Evolutionary conservation across 306 rosid species (phyloP).

Genomic region (Medicago ruthenica): DNA sequence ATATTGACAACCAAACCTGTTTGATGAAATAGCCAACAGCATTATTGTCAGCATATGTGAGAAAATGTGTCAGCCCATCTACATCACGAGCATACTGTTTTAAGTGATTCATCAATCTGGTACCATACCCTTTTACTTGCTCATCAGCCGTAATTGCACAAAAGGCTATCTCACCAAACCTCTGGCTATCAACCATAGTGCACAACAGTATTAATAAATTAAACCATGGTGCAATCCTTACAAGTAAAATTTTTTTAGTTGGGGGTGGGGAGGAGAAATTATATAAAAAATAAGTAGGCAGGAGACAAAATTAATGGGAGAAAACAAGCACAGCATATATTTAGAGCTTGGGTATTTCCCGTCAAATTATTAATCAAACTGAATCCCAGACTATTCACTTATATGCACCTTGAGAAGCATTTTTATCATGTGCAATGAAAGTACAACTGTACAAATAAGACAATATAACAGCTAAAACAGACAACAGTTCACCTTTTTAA

Average conservation of each 20-base stretch:
- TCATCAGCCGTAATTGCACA: slow-evolving; percentile 97
- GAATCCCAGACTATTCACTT: slow-evolving; percentile 15
- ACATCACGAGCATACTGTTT: slow-evolving; percentile 89
- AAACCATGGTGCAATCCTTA: neutral
- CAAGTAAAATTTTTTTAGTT: neutral
- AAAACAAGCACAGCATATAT: slow-evolving; percentile 15
- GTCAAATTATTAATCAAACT: neutral
- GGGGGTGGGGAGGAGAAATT: neutral
- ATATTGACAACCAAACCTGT: slow-evolving; percentile 67
- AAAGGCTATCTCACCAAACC: slow-evolving; percentile 93
- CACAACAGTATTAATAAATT: slow-evolving; percentile 35
- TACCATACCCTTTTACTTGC: slow-evolving; percentile 98
- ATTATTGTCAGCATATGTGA: slow-evolving; percentile 97
- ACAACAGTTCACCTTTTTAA: slow-evolving; percentile 18
- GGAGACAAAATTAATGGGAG: slow-evolving; percentile 28
- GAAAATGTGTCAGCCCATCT: slow-evolving; percentile 96
- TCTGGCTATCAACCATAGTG: slow-evolving; percentile 66
- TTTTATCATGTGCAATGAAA: slow-evolving; percentile 32
- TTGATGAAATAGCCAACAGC: slow-evolving; percentile 98
- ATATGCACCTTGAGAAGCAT: slow-evolving; percentile 15
- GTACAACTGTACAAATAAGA: slow-evolving; percentile 16
- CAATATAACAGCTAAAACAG: slow-evolving; percentile 19
- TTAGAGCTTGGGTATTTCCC: neutral
- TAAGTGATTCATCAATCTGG: slow-evolving; percentile 96
- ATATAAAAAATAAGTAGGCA: slow-evolving; percentile 5